A percentile compares a stretch with the other conserved stretches of the same genome.
Evolutionary conservation across 768 basidiomycete species (phyloP).

Genomic region (Favolaschia claudopus): DNA sequence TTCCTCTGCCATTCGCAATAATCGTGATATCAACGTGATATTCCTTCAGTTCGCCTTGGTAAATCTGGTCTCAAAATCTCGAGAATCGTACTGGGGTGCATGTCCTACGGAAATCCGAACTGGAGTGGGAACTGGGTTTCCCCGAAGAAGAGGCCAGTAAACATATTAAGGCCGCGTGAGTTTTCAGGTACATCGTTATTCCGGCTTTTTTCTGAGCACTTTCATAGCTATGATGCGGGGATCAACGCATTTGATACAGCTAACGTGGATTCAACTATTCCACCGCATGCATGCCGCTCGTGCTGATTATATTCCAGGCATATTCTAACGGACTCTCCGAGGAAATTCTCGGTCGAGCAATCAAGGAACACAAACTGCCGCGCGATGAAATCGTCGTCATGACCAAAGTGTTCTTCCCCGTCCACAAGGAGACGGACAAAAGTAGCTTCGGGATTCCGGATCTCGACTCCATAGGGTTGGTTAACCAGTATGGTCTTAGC

Average conservation of each 20-base stretch:
- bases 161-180: neutral
- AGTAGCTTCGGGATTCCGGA: slow-evolving; percentile 17
- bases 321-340: slow-evolving; percentile 76
- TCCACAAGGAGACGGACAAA: slow-evolving; percentile 30
- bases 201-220: neutral
- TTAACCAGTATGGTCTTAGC: slow-evolving; percentile 58
- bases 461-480: slow-evolving; percentile 51
- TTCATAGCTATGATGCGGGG: neutral
- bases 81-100: neutral
- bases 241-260: neutral
- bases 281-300: too few species aligned
- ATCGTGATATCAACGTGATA: too few species aligned
- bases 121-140: neutral
- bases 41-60: neutral
- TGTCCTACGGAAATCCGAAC: neutral
- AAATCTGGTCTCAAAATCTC: neutral
- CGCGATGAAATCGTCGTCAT: slow-evolving; percentile 79
- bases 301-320: too few species aligned
- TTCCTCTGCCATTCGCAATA: too few species aligned
- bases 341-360: slow-evolving; percentile 58
- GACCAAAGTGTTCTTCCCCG: slow-evolving; percentile 63
- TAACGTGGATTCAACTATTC: neutral
- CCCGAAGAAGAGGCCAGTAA: neutral
- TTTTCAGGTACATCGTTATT: neutral
- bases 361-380: slow-evolving; percentile 51